These are phyloP conservation scores for Penicillium sp. DNA, from an alignment of 2,329 filamentous ascomycete genomes.

Conservation along the genomic window DNA sequence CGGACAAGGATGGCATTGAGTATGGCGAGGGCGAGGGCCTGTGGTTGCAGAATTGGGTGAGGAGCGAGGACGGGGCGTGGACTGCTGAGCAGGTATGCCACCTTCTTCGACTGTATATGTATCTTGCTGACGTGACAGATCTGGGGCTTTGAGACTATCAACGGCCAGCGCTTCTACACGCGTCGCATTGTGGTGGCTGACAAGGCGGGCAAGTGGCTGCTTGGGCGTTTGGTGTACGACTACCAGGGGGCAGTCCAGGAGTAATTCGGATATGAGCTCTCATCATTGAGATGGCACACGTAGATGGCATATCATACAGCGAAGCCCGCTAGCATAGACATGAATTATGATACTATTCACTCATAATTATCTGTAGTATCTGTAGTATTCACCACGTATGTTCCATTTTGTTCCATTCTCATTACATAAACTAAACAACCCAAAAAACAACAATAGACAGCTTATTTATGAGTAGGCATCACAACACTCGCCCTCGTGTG, in stretches of 20 bases:
- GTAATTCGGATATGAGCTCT: too few relatives aligned
- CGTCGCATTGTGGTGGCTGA: conserved; percentile 37
- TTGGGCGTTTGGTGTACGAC: conserved; percentile 40
- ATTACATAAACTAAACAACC: not conserved
- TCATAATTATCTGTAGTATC: too few relatives aligned
- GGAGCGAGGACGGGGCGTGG: conserved; percentile 51
- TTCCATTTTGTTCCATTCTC: too few relatives aligned
- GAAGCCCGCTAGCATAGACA: too few relatives aligned
- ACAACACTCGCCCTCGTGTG: conserved; percentile 79
- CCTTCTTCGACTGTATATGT: too few relatives aligned
- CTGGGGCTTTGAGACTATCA: conserved; percentile 45
- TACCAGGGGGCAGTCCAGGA: conserved; percentile 18
- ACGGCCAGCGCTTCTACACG: conserved; percentile 40
- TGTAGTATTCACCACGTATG: too few relatives aligned
- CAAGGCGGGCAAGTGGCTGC: conserved; percentile 33
- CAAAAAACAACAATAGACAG: not conserved
- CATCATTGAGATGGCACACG: too few relatives aligned
- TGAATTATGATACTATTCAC: too few relatives aligned
- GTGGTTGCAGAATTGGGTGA: conserved; percentile 49
- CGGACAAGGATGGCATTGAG: conserved; percentile 9
- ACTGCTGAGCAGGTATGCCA: conserved; percentile 51
- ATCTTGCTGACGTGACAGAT: conserved; percentile 30
- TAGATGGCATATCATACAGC: too few relatives aligned
- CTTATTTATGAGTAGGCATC: conserved; percentile 60
- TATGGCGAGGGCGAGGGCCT: conserved; percentile 35